Base-by-base conservation (phyloP, 768 basidiomycete species). In the Guyanaporus albipodus region DNA sequence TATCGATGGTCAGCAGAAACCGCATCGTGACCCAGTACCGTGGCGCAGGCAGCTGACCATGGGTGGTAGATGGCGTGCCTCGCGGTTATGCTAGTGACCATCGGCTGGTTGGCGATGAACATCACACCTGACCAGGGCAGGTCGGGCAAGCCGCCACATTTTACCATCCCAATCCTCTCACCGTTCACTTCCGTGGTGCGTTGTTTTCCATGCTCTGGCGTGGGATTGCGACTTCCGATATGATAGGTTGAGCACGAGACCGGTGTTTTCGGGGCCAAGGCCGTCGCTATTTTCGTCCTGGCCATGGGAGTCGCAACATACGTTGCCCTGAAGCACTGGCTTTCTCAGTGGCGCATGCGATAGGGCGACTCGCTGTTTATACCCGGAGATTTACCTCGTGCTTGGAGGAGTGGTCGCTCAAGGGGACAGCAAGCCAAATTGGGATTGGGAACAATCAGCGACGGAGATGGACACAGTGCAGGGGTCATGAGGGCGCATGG, bases 151-250 rank as follows among this genome's bases (percentile, higher is more conserved):
- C 48, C 82, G 1, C 70, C 76, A 1, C 87, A 87, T 59, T 87
- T 87, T 60, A 88, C 86, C 0, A 83, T 89, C 19, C 85, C 87
- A 4, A 81, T 89, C 4, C 62, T 89, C 15, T 89, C 87, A 0
- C 87, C 86, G 0, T 89, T 88, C 55, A 77, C 85, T 2, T 87
- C 85, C 9, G 87, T 88, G 59, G 86, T 88, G 19, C 24, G 64
- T 49, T 7, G 32, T 37, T 36, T 43, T 17, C 12, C 3, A 27
- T 36, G 31, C 51, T 46, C 34, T 43, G 44, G 32, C 6, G 28
- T 24, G 23, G 31, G 12, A 34, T 42, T 29, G 23, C 40, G 28
- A 61, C 41, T 21, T 9, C 45, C 26, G 17, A n/a, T 42, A 37
- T 12, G 8, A 10, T 27, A 89, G 87, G 76, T 85, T n/a, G 87